Evolutionary conservation across 768 basidiomycete genomes (phyloP).

Genomic region (Panaeolus papilionaceus): DNA sequence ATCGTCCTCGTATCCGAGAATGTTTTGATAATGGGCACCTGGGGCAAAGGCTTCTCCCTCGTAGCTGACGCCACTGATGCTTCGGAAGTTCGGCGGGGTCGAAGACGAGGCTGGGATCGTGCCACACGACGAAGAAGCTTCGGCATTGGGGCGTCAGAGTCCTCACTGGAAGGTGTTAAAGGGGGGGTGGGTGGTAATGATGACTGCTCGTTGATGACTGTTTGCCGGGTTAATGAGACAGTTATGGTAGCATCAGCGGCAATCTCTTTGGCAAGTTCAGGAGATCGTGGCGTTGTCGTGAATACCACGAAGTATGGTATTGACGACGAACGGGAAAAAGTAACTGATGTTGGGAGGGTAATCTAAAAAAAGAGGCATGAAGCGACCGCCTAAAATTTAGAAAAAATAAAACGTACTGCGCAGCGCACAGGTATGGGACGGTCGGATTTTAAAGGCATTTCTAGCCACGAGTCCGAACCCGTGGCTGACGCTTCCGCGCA

Average conservation of each 20-base stretch:
- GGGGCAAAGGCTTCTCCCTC: constrained; percentile 49
- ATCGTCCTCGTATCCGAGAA: constrained; percentile 53
- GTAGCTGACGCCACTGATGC: constrained; percentile 29
- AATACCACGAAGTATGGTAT: constrained; percentile 80
- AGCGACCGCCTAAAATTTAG: constrained; percentile 15
- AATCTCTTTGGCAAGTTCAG: constrained; percentile 64
- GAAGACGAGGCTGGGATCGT: constrained; percentile 35
- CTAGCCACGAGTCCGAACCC: constrained; percentile 65
- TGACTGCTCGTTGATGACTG: constrained; percentile 54
- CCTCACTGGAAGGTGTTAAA: constrained; percentile 57
- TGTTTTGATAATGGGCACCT: constrained; percentile 42
- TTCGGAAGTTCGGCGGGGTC: constrained; percentile 31
- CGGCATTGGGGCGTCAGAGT: constrained; percentile 38
- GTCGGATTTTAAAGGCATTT: constrained; percentile 69
- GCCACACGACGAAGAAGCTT: constrained; percentile 45
- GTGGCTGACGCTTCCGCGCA: constrained; percentile 54
- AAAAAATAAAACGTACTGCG: constrained; percentile 53
- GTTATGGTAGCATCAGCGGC: constrained; percentile 74
- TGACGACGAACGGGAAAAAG: constrained; percentile 65
- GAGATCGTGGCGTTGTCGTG: constrained; percentile 64
- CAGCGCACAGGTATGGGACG: constrained; percentile 68
- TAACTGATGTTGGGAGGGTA: constrained; percentile 65
- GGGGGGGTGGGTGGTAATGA: constrained; percentile 53
- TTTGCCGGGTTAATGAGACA: constrained; percentile 68
- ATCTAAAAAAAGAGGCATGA: constrained; percentile 45